phyloP scores from a whole-genome alignment of 345 rosid species.

The Orychophragmus violaceus region DNA sequence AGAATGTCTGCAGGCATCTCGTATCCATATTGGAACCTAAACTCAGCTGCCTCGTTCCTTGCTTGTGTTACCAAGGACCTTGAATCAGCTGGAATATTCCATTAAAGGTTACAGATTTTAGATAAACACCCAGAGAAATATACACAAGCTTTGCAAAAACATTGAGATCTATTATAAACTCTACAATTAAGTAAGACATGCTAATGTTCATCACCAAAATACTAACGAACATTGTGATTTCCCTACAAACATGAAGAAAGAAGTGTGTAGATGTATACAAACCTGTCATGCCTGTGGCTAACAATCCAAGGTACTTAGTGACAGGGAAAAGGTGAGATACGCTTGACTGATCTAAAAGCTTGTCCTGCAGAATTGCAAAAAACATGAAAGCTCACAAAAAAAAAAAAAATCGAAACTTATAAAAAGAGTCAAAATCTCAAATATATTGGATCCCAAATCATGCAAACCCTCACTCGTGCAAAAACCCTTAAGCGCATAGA shows the following conservation, averaged over 20 bases:
- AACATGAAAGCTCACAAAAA: no score
- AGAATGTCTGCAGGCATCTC: slow-evolving; percentile 97
- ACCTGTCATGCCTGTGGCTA: slow-evolving; percentile 99
- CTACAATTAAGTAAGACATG: not conserved
- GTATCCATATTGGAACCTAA: slow-evolving; percentile 87
- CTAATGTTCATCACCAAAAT: no score
- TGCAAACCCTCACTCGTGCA: no score
- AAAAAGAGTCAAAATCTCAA: no score
- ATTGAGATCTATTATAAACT: no score
- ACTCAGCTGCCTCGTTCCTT: slow-evolving; percentile 98
- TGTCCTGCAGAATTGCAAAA: slow-evolving; percentile 54
- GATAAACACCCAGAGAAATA: not conserved
- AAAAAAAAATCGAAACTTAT: no score
- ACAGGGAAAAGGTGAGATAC: slow-evolving; percentile 89
- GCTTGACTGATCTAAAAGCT: slow-evolving; percentile 96
- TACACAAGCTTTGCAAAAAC: no score
- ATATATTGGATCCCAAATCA: not conserved
- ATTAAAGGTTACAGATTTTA: not conserved
- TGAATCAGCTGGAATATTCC: slow-evolving; percentile 72
- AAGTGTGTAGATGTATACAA: not conserved
- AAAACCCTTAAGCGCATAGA: no score
- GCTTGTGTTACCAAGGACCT: slow-evolving; percentile 98
- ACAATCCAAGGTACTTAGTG: slow-evolving; percentile 81
- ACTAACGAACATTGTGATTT: no score
- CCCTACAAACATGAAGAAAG: no score